Conservation (phyloP, 176 grass and related monocot genomes). For the Raddia guianensis region DNA sequence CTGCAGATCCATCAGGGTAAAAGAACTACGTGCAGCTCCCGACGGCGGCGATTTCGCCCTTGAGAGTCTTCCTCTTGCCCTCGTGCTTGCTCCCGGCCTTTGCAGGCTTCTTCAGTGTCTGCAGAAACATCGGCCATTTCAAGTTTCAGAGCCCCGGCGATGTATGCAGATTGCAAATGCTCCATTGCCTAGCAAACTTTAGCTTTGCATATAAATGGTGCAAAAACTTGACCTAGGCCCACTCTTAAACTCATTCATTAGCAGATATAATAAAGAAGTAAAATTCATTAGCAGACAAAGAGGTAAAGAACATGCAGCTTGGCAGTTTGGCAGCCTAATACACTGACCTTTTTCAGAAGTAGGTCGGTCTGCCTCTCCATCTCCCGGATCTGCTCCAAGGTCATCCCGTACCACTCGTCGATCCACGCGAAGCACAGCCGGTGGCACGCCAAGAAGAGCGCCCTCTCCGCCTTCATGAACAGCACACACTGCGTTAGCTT, state of each 20-base stretch:
- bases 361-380: constrained; percentile 80
- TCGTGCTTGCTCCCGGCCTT: constrained; percentile 45
- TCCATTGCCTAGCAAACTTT: neutral
- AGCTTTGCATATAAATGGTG: neutral
- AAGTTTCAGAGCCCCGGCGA: neutral
- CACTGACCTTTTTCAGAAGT: constrained; percentile 72
- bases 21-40: constrained; percentile 49
- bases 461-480: constrained; percentile 61
- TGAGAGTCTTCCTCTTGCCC: constrained; percentile 40
- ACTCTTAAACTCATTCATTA: too few relatives aligned
- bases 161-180: neutral
- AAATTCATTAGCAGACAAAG: neutral
- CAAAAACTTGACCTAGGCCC: neutral
- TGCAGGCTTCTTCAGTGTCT: constrained; percentile 42
- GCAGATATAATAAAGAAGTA: neutral
- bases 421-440: constrained; percentile 90
- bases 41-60: constrained; percentile 45
- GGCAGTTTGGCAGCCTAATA: neutral
- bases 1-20: neutral
- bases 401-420: constrained; percentile 94
- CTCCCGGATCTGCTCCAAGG: constrained; percentile 63
- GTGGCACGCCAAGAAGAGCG: constrained; percentile 78
- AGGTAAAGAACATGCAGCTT: neutral
- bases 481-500: constrained; percentile 19
- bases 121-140: neutral